Evolutionary conservation across 2,329 filamentous ascomycete genomes (phyloP), one percentile per base, ranked within the genome.

Genomic region (Colletotrichum melonis): DNA sequence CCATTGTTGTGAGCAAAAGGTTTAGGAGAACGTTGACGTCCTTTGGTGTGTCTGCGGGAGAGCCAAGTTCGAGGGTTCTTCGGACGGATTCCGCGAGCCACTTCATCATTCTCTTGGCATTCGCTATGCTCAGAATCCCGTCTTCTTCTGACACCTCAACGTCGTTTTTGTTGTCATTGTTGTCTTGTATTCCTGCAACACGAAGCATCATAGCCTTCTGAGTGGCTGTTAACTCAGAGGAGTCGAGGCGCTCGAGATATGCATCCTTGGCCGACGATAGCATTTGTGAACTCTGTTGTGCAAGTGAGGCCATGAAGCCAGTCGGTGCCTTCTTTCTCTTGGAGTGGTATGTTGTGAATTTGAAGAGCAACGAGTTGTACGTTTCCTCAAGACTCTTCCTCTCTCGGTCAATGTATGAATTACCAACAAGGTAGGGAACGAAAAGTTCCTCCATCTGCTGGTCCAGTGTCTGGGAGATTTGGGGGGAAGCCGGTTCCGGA

Each of bases 71-170:
- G 11, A 99, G 88, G 0, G 95, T 95, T 75, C 97, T 89, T 52
- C 97, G 94, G 28, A 99, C 96, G 75, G 94, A 95, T 85, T 99
- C 97, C 2, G 97, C 97, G 54, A 99, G 86, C 97, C 97, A 99
- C 80, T 94, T 97, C 73, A 99, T 89, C 95, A 99, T 99, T 70
- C 97, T 91, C 84, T 98, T 98, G n/a, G 95, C 94, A 81, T 94
- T 95, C n/a, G 91, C 87, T 5, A 97, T 87, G 76, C 92, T 96
- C 30, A 98, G 86, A 69, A 91, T 88, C 42, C 97, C 97, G 79
- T 99, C 96, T 79, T 96, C 92, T 73, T 98, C 97, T 0, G 93
- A 92, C 38, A 98, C 93, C 80, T 97, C 95, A 71, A 97, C 95
- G 65, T 98, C 95, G 76, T 93, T 93, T 81, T 94, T 94, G 78